Base-by-base conservation (phyloP, 306 rosid genomes). In the Sindora glabra region DNA sequence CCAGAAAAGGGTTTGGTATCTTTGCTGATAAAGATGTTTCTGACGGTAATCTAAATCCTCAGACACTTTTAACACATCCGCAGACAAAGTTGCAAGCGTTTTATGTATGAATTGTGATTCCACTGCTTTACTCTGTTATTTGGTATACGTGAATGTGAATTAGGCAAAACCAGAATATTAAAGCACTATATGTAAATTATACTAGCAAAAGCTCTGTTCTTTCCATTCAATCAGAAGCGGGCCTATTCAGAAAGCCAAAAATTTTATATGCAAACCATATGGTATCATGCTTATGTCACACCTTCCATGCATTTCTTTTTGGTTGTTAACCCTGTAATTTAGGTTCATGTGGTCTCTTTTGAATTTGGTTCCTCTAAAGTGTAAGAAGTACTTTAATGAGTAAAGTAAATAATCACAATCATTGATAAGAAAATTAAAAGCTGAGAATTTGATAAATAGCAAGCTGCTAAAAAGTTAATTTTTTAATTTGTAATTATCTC, bases 1-100 rank as follows among this genome's bases (percentile, higher is more conserved):
- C 89, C 58, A 84, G 59, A 63, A 89, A 80, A 84, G 96, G 99
- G 50, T 86, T 77, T 73, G 96, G 99, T 29, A 77, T 92, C 29
- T 89, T 89, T 56, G 65, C 73, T 3, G 71, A 81, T 5, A 69
- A 76, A 34, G 72, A 77, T 72, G 82, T 70, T 74, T 76, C 87
- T 65, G 89, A 89, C 22, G 99, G 94, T 92, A 83, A 75, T 36
- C 59, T 51, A 32, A 68, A 6, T 39, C 62, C 56, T 59, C 34
- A 10, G 33, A 38, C 59, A 50, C 52, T 42, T 52, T 15, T 3
- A 34, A 17, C 45, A 9, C 61, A 15, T 19, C 30, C 8, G 34
- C 2, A 14, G 52, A 36, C 29, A 56, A 5, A 38, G 15, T 2
- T 14, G 32, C 15, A 3, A 3, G 1, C 29, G 27, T 39, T 54